Base-by-base conservation (phyloP, 1,284 basidiomycete species). In the Trichosporon coremiiforme region DNA sequence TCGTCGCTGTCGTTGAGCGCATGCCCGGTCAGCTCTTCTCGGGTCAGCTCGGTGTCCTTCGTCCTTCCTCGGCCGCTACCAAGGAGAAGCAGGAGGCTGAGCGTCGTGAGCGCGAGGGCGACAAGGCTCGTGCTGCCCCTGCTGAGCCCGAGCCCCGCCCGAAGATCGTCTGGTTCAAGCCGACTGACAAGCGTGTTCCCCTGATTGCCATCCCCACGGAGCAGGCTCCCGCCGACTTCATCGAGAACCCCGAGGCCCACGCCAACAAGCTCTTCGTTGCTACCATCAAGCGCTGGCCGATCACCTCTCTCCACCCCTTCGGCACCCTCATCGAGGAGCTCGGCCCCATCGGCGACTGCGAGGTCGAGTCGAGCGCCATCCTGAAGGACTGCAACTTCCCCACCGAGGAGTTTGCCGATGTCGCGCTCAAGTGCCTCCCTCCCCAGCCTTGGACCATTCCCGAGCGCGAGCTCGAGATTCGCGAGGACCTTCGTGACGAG, bases 131-230 rank as follows among this genome's bases (percentile, higher is more conserved):
- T 33, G 57, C 31, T 12, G 57, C 17, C 22, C 57, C 57, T n/a
- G 90, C 73, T 88, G 72, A 90, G 7, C 89, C 91, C 64, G 92
- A 94, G 83, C 79, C 82, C 47, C 90, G 95, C 57, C 97, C 96
- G 75, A 99, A 98, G 87, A 99, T 99, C 77, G 95, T 99, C 67
- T 99, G 97, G 97, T 98, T 99, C 88, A 96, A 98, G 84, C 97
- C 97, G 2, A 98, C 96, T 45, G 95, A 98, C 87, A 99, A 99
- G 85, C 92, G 97, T 73, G 97, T 99, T 5, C 97, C 97, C 66
- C 88, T 99, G 60, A 98, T 99, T 79, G 97, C 97, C 67, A 99
- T 99, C 75, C 97, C 96, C n/a, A 97, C 94, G 13, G 97, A 99
- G 80, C 97, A 99, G 85, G 96, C 97, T 0, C 97, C 97, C 4